A percentile compares a stretch with the other conserved stretches of the same genome.
Evolutionary conservation across 1,139 yeast species (phyloP).

Genomic region (Kurtzmaniella quercitrusa): DNA sequence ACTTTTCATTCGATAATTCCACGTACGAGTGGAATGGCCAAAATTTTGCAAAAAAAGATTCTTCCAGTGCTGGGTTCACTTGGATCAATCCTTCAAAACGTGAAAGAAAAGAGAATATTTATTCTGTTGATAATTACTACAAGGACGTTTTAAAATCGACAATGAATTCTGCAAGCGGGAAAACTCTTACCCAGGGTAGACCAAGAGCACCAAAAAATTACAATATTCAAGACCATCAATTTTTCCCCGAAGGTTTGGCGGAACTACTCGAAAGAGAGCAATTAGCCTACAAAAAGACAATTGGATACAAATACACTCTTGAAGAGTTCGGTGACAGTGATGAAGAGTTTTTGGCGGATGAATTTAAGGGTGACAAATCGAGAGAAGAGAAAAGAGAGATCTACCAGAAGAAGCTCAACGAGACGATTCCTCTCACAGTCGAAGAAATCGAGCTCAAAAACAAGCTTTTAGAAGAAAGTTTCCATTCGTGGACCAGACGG

Average conservation of each 20-base stretch:
- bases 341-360: constrained; percentile 56
- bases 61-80: constrained; percentile 44
- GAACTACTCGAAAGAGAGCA: constrained; percentile 76
- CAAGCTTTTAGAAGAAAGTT: constrained; percentile 59
- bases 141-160: constrained; percentile 52
- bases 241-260: constrained; percentile 64
- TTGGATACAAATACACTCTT: constrained; percentile 64
- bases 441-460: constrained; percentile 69
- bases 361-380: constrained; percentile 28
- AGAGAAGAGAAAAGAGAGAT: constrained; percentile 42
- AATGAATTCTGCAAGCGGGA: constrained; percentile 17
- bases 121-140: constrained; percentile 83
- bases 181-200: constrained; percentile 13
- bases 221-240: constrained; percentile 82
- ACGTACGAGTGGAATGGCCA: constrained; percentile 98
- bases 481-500: constrained; percentile 78
- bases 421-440: constrained; percentile 68
- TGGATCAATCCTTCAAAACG: constrained; percentile 92
- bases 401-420: constrained; percentile 66
- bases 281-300: constrained; percentile 66
- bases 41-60: constrained; percentile 69
- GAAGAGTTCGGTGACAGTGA: constrained; percentile 52
- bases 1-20: constrained; percentile 80
- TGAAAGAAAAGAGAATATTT: constrained; percentile 85
- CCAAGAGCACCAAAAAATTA: constrained; percentile 73